Conservation (phyloP, 305 asterid genomes). For the Fraxinus ornus region DNA sequence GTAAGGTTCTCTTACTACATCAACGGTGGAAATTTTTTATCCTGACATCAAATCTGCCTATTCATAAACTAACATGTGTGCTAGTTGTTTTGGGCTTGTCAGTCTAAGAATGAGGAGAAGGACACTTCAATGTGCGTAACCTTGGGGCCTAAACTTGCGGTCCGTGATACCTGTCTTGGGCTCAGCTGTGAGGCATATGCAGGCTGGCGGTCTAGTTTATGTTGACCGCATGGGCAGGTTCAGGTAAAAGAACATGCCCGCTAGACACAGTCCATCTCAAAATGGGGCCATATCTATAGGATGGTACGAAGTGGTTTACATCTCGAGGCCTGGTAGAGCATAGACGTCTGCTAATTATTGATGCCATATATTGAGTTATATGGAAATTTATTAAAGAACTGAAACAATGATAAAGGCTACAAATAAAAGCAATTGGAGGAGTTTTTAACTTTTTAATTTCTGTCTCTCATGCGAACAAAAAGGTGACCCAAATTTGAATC, state of each 20-base stretch:
- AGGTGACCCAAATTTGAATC: constrained; percentile 36
- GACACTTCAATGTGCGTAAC: not conserved
- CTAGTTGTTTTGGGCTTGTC: not conserved
- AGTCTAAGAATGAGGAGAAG: not conserved
- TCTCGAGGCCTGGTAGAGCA: not conserved
- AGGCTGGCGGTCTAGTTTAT: not conserved
- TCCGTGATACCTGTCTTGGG: not conserved
- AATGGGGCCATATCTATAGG: not conserved
- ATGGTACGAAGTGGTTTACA: not conserved
- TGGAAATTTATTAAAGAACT: not conserved
- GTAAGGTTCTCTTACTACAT: too few species aligned
- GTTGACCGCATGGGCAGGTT: not conserved
- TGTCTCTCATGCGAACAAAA: constrained; percentile 37
- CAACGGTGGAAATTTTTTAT: too few species aligned
- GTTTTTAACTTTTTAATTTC: constrained; percentile 5
- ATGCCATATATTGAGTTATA: not conserved
- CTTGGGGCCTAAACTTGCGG: not conserved
- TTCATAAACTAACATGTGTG: not conserved
- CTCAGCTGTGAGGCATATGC: not conserved
- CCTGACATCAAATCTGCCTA: too few species aligned
- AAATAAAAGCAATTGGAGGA: not conserved
- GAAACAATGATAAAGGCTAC: not conserved
- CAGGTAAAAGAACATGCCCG: not conserved
- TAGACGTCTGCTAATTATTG: not conserved
- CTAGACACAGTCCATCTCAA: not conserved